Evolutionary conservation across 768 basidiomycete genomes (phyloP), one percentile per base, ranked within the genome.

Genomic region (Leccinum olivaceopallidum): DNA sequence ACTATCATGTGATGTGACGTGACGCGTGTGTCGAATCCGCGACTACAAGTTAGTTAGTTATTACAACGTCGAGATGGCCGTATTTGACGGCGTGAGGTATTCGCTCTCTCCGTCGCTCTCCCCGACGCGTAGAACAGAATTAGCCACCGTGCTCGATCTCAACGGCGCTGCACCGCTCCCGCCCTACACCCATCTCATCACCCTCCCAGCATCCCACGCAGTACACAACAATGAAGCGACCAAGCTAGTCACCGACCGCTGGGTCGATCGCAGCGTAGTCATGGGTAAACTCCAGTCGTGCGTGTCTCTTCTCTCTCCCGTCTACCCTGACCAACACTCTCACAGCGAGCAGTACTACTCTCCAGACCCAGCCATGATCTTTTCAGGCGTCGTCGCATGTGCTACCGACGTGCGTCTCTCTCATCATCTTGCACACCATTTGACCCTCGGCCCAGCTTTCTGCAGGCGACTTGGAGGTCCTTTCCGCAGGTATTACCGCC

Each of bases 311-410:
- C 16, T 63, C 37, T 48, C 20, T 44, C 14, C 24, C 20, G 26
- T 58, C n/a, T 4, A 50, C 44, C 8, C 53, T 56, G 14, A 59
- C 65, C 37, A 44, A 26, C 60, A 37, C 60, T 22, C 24, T 8
- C 32, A 37, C 44, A 86, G 85, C 24, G 70, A 85, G 6, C 72
- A 81, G 26, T 84, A 78, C 69, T 95, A 87, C 76, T 95, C 93
- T 2, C 79, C 91, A 3, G 86, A 94, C 70, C 90, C 90, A 0
- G 71, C 80, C 1, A 84, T 85, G 79, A 80, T 94, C 53, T 95
- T 96, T 76, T 95, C 93, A 7, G 91, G 91, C 2, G 79, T 95
- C 20, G 83, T 89, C 10, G 90, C 87, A 0, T 88, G 87, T 67
- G 84, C 86, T 4, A 80, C 85, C 14, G 87, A 88, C 61, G 88